These are phyloP conservation scores for Sordariomycetes sp. DNA, from an alignment of 2,329 filamentous ascomycete species.

Conservation along the genomic window DNA sequence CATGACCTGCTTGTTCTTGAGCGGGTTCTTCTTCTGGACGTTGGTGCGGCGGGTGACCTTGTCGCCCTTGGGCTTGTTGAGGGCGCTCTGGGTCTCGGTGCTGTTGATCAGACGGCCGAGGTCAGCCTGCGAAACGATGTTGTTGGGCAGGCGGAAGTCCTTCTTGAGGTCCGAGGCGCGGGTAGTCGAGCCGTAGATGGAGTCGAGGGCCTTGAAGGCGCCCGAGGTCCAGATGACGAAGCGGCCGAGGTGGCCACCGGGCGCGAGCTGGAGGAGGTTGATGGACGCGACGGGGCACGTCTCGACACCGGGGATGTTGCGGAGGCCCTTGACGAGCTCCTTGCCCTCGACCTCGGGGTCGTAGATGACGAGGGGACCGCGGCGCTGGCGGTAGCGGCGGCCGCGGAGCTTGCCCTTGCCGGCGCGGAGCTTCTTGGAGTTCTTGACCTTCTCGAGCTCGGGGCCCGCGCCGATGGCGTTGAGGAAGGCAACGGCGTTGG, in stretches of 20 bases:
- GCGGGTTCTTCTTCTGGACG: conserved; percentile 99
- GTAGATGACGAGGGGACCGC: conserved; percentile 96
- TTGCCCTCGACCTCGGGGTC: conserved; percentile 91
- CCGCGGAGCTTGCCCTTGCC: conserved; percentile 98
- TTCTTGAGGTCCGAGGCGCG: conserved; percentile 88
- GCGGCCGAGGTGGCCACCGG: conserved; percentile 95
- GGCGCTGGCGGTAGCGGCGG: conserved; percentile 93
- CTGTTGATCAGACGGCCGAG: conserved; percentile 98
- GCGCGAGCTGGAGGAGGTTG: conserved; percentile 98
- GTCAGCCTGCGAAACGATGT: conserved; percentile 87
- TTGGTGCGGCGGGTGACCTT: conserved; percentile 77
- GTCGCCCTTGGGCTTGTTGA: conserved; percentile 82
- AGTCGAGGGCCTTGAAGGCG: conserved; percentile 92
- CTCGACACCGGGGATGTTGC: conserved; percentile 98
- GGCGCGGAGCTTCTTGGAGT: conserved; percentile 90
- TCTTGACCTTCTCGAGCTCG: conserved; percentile 91
- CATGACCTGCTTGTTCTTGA: conserved; percentile 96
- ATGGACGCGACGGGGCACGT: conserved; percentile 85
- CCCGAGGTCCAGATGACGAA: conserved; percentile 99
- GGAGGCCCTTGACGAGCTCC: conserved; percentile 87
- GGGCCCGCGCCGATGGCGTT: conserved; percentile 80
- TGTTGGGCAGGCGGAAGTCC: conserved; percentile 93
- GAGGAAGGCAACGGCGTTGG: conserved; percentile 73
- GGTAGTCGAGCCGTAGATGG: conserved; percentile 91
- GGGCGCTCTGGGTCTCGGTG: conserved; percentile 92